Evolutionary conservation across 345 rosid genomes (phyloP), one percentile per base, ranked within the genome.

Genomic region (Euphorbia peplus): DNA sequence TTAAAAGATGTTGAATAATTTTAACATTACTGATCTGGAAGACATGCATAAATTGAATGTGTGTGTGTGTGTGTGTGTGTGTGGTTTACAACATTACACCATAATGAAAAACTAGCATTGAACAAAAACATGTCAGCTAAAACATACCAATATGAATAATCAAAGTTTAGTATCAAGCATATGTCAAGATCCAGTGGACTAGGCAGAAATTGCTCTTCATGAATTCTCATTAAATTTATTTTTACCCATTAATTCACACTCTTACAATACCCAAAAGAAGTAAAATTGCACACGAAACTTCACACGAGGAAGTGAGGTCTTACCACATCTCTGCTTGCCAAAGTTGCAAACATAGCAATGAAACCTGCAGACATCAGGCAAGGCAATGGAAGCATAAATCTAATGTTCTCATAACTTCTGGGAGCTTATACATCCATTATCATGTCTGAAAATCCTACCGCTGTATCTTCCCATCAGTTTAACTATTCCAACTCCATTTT

Each of bases 391-490:
- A 55, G 55, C 24, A 18, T 6, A 35, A 54, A 47, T 67, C 3
- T 24, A 37, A 25, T 46, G 16, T 22, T 29, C 15, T 41, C 28
- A 59, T 16, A 47, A 35, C 8, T 25, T 29, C 3, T 1, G 25
- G n/a, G 1, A 21, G 18, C 37, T 18, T 21, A 16, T 8, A 24
- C 63, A 50, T 60, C 62, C 16, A 67, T 70, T 4, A 29, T 58
- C 63, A 5, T 61, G 25, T 66, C 51, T 47, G 54, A 46, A 82
- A 64, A 58, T 52, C 80, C 71, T 79, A 91, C 97, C 98, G 66
- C 98, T 91, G 74, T 93, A 89, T 91, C 98, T 85, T 67, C 98
- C 98, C 98, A 91, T 89, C 46, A 91, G 89, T 85, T 93, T 93
- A 70, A 93, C 95, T 52, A 93, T 77, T 48, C 97, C 98, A 76